A percentile compares a stretch with the other conserved stretches of the same genome.
Conservation (phyloP, 306 rosid species). For the Castanospermum australe region DNA sequence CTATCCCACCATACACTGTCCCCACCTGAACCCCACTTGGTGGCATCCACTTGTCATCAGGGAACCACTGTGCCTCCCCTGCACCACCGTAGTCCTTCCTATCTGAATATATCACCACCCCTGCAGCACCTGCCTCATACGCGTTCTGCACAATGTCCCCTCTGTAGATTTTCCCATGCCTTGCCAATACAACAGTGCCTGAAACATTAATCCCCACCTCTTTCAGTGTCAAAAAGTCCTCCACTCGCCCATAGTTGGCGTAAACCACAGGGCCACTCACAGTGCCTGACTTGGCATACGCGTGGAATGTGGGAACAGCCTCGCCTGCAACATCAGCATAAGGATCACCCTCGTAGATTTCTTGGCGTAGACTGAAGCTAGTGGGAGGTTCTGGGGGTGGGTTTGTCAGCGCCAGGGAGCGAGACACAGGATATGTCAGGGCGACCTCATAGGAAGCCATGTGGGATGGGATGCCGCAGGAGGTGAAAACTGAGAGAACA, state of each 20-base stretch:
- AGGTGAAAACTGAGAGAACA: constrained; percentile 43
- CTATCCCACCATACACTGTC: constrained; percentile 44
- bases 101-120: constrained; percentile 63
- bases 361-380: constrained; percentile 39
- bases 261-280: constrained; percentile 50
- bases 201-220: constrained; percentile 50
- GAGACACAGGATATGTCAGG: constrained; percentile 52
- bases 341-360: constrained; percentile 53
- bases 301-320: constrained; percentile 62
- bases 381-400: constrained; percentile 39
- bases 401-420: constrained; percentile 41
- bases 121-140: constrained; percentile 54
- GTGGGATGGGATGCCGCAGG: constrained; percentile 44
- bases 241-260: constrained; percentile 61
- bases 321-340: constrained; percentile 51
- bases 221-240: constrained; percentile 47
- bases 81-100: constrained; percentile 66
- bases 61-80: constrained; percentile 50
- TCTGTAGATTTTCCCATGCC: constrained; percentile 58
- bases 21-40: constrained; percentile 85
- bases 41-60: constrained; percentile 65
- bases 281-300: constrained; percentile 64
- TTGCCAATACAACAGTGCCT: constrained; percentile 52
- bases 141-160: constrained; percentile 63
- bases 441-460: constrained; percentile 48